Base-by-base conservation (phyloP, 2,329 filamentous ascomycete genomes). In the Aspergillus clavatus region DNA sequence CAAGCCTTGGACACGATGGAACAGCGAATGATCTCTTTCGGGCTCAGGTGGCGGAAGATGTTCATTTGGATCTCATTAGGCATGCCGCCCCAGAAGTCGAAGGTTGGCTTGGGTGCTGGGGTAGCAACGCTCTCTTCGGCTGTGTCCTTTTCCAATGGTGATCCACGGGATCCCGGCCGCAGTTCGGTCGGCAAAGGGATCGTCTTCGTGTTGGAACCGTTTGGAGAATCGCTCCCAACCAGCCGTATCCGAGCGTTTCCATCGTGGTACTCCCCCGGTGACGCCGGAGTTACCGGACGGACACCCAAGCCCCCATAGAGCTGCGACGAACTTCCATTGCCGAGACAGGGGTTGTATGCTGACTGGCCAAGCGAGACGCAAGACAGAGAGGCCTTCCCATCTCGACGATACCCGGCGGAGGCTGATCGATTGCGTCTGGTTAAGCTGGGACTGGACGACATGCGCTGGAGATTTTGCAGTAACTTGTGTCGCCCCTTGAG, bases 1-100 rank as follows among this genome's bases (percentile, higher is more conserved):
- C 93, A 96, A 5, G 77, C 70, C 65, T 83, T 89, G 62, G 83
- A 91, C 16, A 93, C 86, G 14, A 81, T 73, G 1, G 91, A 95
- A 45, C 80, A 80, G 47, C 83, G 80, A 8, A 96, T 82, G 26
- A 97, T 79, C 62, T 97, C 84, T 60, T 83, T 89, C 0, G 90
- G 89, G 22, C 76, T 75, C 16, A 97, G 74, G 57, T 85, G 89
- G 4, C 81, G 77, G 46, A 97, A 77, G 40, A 96, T 82, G 33
- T 87, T 74, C 56, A 95, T 76, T 55, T 84, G 84, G 44, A 97
- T 75, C 70, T 98, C 93, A 38, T 83, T 75, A 0, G 93, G 93
- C 74, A 97, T 79, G 33, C 80, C 78, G 10, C 74, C 78, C 89
- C 90, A 96, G 54, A 94, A 86, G 53, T 86, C 81, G 64, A 82